Percentiles rank a stretch among this genome's conserved stretches.
phyloP scores from a whole-genome alignment of 2,329 filamentous ascomycete genomes.

The Aspergillus amoenus region DNA sequence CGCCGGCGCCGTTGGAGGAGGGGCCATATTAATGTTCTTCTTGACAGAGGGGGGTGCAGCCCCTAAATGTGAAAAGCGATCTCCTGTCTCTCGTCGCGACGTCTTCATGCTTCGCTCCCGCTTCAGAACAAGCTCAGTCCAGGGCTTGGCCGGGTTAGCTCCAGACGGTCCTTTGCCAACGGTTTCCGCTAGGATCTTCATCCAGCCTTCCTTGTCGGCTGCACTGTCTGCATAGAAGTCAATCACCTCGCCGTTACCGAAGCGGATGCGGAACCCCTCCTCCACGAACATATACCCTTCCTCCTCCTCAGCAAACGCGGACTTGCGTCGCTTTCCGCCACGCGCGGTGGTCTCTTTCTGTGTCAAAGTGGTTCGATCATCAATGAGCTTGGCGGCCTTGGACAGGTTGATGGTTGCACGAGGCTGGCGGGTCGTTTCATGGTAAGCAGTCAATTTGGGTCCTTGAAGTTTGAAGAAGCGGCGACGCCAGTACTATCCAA shows the following conservation, averaged over 20 bases:
- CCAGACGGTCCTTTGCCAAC: constrained; percentile 56
- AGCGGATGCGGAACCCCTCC: constrained; percentile 97
- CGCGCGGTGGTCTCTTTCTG: constrained; percentile 79
- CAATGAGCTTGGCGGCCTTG: constrained; percentile 89
- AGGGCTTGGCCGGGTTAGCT: constrained; percentile 52
- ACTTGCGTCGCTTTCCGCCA: constrained; percentile 79
- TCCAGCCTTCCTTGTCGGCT: constrained; percentile 89
- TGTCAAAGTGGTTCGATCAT: constrained; percentile 80
- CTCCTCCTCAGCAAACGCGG: constrained; percentile 95
- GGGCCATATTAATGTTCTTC: constrained; percentile 23
- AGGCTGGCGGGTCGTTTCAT: constrained; percentile 91
- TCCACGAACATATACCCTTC: constrained; percentile 99
- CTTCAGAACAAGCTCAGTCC: constrained; percentile 61
- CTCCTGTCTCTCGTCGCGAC: constrained; percentile 28
- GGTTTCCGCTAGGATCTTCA: constrained; percentile 77
- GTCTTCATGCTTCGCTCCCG: constrained; percentile 41
- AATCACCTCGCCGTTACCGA: constrained; percentile 96
- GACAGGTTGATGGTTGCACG: constrained; percentile 95
- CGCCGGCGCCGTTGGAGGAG: constrained; percentile 28
- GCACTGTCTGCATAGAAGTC: constrained; percentile 95
- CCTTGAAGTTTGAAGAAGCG: constrained; percentile 95
- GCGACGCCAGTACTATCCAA: constrained; percentile 83
- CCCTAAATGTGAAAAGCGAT: constrained; percentile 22
- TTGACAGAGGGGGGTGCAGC: constrained; percentile 24
- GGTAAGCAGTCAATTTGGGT: constrained; percentile 89